Evolutionary conservation across 306 rosid species (phyloP).

Genomic region (Cyamopsis tetragonoloba): DNA sequence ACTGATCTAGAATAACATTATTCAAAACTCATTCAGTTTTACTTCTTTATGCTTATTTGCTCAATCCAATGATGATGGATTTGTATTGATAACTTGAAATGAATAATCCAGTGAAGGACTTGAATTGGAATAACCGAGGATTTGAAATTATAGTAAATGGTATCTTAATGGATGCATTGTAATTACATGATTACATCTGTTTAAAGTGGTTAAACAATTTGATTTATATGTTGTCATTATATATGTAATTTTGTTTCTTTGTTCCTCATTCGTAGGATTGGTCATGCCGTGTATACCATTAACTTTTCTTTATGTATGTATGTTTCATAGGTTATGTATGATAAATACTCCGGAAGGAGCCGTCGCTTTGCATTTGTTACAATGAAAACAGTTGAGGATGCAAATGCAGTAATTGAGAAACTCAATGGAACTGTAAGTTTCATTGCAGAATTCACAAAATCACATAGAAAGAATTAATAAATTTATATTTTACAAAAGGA

Average conservation of each 20-base stretch:
- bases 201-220: background rate
- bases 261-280: background rate
- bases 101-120: background rate
- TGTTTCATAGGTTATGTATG: slow-evolving; percentile 78
- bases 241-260: background rate
- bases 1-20: background rate
- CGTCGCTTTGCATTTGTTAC: slow-evolving; percentile 91
- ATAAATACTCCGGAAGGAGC: slow-evolving; percentile 87
- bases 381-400: slow-evolving; percentile 78
- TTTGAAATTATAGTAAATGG: background rate
- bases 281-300: background rate
- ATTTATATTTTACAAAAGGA: slow-evolving; percentile 5
- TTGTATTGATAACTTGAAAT: background rate
- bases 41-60: background rate
- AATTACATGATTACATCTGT: background rate
- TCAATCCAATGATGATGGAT: background rate
- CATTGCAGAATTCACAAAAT: background rate
- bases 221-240: background rate
- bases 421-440: slow-evolving; percentile 81
- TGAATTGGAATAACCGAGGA: background rate
- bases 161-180: background rate
- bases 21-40: background rate
- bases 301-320: slow-evolving; percentile 8
- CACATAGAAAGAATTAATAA: background rate
- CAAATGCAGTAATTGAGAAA: slow-evolving; percentile 70